Conservation (phyloP, 371 early-diverging fungal genomes). For the Saksenaea oblongispora region DNA sequence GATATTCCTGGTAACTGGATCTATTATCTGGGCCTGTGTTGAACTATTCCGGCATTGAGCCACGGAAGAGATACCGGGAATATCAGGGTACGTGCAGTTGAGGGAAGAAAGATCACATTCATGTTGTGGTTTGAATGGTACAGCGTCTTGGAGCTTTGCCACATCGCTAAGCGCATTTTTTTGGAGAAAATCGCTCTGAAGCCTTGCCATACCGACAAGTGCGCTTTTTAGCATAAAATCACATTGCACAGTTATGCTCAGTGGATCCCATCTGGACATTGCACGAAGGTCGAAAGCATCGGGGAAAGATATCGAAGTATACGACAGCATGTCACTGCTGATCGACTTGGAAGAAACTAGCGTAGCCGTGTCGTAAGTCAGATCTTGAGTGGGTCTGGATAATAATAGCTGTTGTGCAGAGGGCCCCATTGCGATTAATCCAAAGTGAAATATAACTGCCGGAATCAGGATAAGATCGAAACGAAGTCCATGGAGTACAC, state of each 20-base stretch:
- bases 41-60: slow-evolving; percentile 4
- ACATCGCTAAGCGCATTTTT: background rate
- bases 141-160: background rate
- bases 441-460: slow-evolving; percentile 28
- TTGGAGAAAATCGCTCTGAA: background rate
- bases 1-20: background rate
- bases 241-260: background rate
- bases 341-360: background rate
- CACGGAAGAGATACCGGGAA: slow-evolving; percentile 1
- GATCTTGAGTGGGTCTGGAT: background rate
- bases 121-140: background rate
- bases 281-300: background rate
- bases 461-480: slow-evolving; percentile 21
- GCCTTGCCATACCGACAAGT: background rate
- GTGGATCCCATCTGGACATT: background rate
- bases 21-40: background rate
- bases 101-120: background rate
- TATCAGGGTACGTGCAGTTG: slow-evolving; percentile 1
- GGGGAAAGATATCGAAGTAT: background rate
- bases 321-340: background rate
- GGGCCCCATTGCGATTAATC: slow-evolving; percentile 24
- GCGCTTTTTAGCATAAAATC: background rate
- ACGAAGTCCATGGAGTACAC: slow-evolving; percentile 10
- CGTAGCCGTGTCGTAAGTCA: background rate
- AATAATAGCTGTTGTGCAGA: slow-evolving; percentile 21